Conservation (phyloP, 768 basidiomycete species). For the Lactifluus volemus region DNA sequence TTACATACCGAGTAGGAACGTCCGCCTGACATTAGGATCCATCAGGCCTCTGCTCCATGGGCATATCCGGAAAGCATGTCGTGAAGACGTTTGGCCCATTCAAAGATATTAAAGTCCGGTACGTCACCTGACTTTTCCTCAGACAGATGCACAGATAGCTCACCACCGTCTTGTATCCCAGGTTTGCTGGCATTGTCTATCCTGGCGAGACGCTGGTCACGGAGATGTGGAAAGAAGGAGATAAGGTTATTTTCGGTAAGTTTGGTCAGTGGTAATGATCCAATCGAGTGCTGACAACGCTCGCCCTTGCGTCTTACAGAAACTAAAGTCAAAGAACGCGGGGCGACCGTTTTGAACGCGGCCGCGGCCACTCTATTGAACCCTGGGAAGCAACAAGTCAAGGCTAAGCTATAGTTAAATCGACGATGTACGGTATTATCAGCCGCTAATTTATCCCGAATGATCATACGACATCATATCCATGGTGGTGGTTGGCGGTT, state of each 20-base stretch:
- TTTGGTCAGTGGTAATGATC: constrained; percentile 12
- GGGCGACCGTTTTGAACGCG: constrained; percentile 58
- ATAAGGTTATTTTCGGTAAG: constrained; percentile 87
- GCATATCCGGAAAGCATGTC: constrained; percentile 89
- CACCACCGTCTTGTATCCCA: constrained; percentile 23
- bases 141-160: background rate
- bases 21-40: background rate
- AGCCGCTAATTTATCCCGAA: background rate
- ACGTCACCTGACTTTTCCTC: constrained; percentile 21
- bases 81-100: constrained; percentile 77
- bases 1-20: background rate
- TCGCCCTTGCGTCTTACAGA: constrained; percentile 33
- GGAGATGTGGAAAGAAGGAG: constrained; percentile 96
- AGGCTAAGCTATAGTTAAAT: constrained; percentile 48
- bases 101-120: constrained; percentile 94
- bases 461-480: background rate
- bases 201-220: constrained; percentile 95
- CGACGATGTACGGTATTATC: background rate
- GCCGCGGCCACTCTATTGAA: constrained; percentile 71
- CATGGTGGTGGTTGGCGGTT: background rate
- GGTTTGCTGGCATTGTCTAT: constrained; percentile 86
- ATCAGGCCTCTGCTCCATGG: constrained; percentile 80
- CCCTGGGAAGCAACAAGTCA: constrained; percentile 29
- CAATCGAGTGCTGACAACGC: background rate
- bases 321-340: constrained; percentile 83